Evolutionary conservation across 208 protist genomes (phyloP).

Genomic region (Zelonia costaricensis): DNA sequence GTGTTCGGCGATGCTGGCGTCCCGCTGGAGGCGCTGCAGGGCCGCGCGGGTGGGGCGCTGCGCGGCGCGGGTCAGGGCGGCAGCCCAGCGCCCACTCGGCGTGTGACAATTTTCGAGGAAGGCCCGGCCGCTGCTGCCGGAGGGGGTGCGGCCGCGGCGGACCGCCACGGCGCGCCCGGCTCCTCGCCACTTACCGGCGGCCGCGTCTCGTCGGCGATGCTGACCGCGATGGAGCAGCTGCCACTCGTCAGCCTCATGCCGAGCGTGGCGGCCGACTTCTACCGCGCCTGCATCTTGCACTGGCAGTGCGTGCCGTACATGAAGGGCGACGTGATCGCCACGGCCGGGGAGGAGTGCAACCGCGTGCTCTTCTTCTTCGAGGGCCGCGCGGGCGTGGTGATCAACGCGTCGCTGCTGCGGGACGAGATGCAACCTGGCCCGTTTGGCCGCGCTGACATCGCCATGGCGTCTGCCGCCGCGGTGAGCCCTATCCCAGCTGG

Average conservation of each 20-base stretch:
- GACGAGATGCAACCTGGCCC: slow-evolving; percentile 17
- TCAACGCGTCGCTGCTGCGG: slow-evolving; percentile 30
- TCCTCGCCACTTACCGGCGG: slow-evolving; percentile 13
- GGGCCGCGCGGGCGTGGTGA: slow-evolving; percentile 52
- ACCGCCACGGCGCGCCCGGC: background rate
- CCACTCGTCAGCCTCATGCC: slow-evolving; percentile 48
- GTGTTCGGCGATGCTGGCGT: background rate
- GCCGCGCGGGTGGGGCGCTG: background rate
- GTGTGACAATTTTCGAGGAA: slow-evolving; percentile 48
- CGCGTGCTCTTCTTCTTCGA: slow-evolving; percentile 67
- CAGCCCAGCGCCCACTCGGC: slow-evolving; percentile 10
- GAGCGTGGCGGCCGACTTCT: slow-evolving; percentile 33
- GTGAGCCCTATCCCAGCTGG: slow-evolving; percentile 43
- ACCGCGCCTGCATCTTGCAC: slow-evolving; percentile 21
- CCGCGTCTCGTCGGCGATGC: slow-evolving; percentile 38
- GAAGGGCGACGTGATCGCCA: slow-evolving; percentile 52
- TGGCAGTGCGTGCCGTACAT: slow-evolving; percentile 50
- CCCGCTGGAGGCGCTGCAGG: background rate
- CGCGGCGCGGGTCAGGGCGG: background rate
- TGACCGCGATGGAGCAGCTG: slow-evolving; percentile 44
- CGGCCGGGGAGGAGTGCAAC: slow-evolving; percentile 76
- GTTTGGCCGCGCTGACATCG: slow-evolving; percentile 18
- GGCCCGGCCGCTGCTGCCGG: background rate
- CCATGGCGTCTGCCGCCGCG: slow-evolving; percentile 4
- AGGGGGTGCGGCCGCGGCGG: background rate